Evolutionary conservation across 2,329 filamentous ascomycete species (phyloP), one percentile per base, ranked within the genome.

Genomic region (Parastagonospora nodorum): DNA sequence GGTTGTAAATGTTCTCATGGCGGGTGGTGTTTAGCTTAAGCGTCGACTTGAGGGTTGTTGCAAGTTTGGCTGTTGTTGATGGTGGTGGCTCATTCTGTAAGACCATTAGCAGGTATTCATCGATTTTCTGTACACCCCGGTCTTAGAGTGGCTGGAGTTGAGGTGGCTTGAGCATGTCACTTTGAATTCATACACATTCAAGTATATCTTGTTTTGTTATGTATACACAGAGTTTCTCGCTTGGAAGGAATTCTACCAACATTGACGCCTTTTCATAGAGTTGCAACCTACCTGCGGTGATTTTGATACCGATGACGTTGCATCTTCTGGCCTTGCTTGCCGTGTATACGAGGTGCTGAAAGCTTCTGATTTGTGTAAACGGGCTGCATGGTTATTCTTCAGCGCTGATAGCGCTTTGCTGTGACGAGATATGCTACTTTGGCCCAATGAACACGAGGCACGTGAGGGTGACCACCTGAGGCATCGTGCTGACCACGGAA

Each of bases 1-100:
- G 70, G 31, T 91, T 99, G 78, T 96, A 97, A 68, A 99, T 96
- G 69, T 99, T 92, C 76, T 99, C 94, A 10, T 80, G 73, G 8
- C 78, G 71, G 36, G 61, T 57, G 14, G 57, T 61, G 52, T 66
- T 58, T 42, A 71, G 55, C 42, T 65, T 68, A 42, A 72, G 56
- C 14, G 61, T 68, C 8, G 67, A 59, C 33, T 68, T 69, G 7
- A 72, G 51, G 19, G 67, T 67, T 52, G 60, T 48, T 14, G 65
- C 55, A 11, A 69, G 57, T 38, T 57, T 64, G 30, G 63, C 45
- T 15, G 63, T 58, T 6, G 62, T 39, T 27, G 59, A 53, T 6
- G 53, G 39, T 10, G 33, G 28, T 33, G 27, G 10, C 28, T 39
- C 51, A 24, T 50, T 45, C 55, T 44, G 16, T 6, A 6, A 15